A percentile compares a stretch with the other conserved stretches of the same genome.
Evolutionary conservation across 805 yeast species (phyloP).

Genomic region (Candida saitoana): DNA sequence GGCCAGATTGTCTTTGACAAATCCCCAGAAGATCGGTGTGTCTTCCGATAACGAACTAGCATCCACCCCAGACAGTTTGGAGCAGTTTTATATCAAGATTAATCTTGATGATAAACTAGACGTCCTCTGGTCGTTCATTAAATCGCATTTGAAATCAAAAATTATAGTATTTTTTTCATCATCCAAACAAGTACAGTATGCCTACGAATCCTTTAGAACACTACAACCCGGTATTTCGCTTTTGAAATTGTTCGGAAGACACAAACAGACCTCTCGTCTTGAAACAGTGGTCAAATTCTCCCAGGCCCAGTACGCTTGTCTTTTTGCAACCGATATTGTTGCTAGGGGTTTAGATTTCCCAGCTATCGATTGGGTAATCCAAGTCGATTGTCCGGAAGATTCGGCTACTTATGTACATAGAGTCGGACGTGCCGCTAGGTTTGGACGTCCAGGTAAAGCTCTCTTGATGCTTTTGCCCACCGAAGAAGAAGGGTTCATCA

Average conservation of each 20-base stretch:
- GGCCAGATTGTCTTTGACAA: constrained; percentile 70
- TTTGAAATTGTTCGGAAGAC: constrained; percentile 82
- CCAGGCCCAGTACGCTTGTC: constrained; percentile 72
- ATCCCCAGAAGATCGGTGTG: constrained; percentile 48
- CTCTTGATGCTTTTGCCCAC: constrained; percentile 77
- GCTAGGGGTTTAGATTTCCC: constrained; percentile 93
- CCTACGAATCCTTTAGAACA: constrained; percentile 80
- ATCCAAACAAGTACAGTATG: constrained; percentile 86
- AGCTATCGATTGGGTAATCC: constrained; percentile 92
- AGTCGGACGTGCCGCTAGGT: constrained; percentile 87
- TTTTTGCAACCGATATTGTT: constrained; percentile 86
- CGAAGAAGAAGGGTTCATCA: constrained; percentile 75
- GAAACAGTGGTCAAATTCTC: constrained; percentile 79
- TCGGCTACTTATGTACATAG: constrained; percentile 85
- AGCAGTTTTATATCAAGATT: constrained; percentile 74
- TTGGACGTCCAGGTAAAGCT: constrained; percentile 80
- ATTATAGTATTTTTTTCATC: constrained; percentile 82
- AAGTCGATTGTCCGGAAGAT: constrained; percentile 89
- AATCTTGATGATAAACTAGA: constrained; percentile 80
- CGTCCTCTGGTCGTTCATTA: constrained; percentile 78
- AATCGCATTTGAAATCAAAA: constrained; percentile 75
- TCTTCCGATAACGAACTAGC: constrained; percentile 46
- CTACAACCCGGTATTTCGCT: constrained; percentile 90
- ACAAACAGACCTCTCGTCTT: constrained; percentile 82
- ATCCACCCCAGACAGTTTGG: constrained; percentile 78